These are phyloP conservation scores for Tothia fuscella DNA, from an alignment of 2,329 filamentous ascomycete species.

Conservation along the genomic window DNA sequence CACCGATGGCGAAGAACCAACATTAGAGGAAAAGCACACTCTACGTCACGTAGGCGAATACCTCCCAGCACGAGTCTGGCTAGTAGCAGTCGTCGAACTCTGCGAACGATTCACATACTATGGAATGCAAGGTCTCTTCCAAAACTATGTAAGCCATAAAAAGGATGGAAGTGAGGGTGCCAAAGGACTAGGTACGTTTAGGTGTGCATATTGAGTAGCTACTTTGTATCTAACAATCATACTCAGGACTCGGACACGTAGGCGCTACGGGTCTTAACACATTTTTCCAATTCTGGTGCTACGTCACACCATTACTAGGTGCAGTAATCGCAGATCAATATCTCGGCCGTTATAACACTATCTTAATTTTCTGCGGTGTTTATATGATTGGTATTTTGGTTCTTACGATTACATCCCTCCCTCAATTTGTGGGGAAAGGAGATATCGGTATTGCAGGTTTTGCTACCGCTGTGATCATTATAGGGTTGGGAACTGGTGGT, in stretches of 20 bases:
- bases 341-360: slow-evolving; percentile 29
- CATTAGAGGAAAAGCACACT: slow-evolving; percentile 33
- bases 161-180: too few relatives aligned
- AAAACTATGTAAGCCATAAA: too few relatives aligned
- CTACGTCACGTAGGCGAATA: slow-evolving; percentile 39
- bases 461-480: slow-evolving; percentile 14
- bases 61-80: slow-evolving; percentile 40
- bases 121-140: too few relatives aligned
- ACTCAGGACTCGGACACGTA: too few relatives aligned
- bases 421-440: slow-evolving; percentile 10
- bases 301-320: slow-evolving; percentile 39
- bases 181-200: too few relatives aligned
- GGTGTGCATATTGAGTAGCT: too few relatives aligned
- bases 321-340: slow-evolving; percentile 33
- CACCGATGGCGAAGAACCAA: slow-evolving; percentile 24
- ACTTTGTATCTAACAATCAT: too few relatives aligned
- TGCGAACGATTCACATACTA: slow-evolving; percentile 51
- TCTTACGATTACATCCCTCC: slow-evolving; percentile 17
- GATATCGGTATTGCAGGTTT: neutral
- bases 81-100: slow-evolving; percentile 48
- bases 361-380: slow-evolving; percentile 25
- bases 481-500: slow-evolving; percentile 25
- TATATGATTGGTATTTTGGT: slow-evolving; percentile 26
- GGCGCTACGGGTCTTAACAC: too few relatives aligned
- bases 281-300: slow-evolving; percentile 48